Percentiles rank a stretch among this genome's conserved stretches.
phyloP scores from a whole-genome alignment of 768 basidiomycete species.

The Termitomyces sp. region DNA sequence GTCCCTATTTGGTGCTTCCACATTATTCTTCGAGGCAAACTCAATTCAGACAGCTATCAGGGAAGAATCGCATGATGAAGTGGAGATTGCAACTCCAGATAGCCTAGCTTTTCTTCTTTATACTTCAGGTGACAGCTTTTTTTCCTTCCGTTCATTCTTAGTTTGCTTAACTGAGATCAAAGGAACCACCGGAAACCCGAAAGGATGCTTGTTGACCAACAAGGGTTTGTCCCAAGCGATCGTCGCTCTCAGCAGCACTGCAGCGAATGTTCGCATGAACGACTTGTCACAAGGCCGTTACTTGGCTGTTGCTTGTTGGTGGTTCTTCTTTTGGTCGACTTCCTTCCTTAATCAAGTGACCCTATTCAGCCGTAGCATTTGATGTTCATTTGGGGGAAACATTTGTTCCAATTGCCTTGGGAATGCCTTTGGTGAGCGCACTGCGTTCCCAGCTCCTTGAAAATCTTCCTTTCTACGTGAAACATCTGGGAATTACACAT shows the following conservation, averaged over 20 bases:
- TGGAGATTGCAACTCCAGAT: slow-evolving; percentile 27
- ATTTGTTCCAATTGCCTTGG: slow-evolving; percentile 36
- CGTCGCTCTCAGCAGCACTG: slow-evolving; percentile 29
- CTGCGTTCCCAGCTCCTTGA: slow-evolving; percentile 43
- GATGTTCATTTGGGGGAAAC: slow-evolving; percentile 49
- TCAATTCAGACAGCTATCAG: slow-evolving; percentile 25
- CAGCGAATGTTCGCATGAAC: slow-evolving; percentile 27
- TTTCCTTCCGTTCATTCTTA: background rate
- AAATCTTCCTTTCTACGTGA: slow-evolving; percentile 35
- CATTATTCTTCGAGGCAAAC: slow-evolving; percentile 24
- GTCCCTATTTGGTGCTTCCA: slow-evolving; percentile 22
- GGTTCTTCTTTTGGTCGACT: background rate
- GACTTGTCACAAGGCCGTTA: slow-evolving; percentile 37
- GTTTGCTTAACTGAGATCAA: background rate
- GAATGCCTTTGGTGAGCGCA: slow-evolving; percentile 43
- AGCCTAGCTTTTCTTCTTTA: slow-evolving; percentile 44
- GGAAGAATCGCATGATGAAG: slow-evolving; percentile 23
- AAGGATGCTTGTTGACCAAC: slow-evolving; percentile 43
- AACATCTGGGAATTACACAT: slow-evolving; percentile 39
- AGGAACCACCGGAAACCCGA: slow-evolving; percentile 52
- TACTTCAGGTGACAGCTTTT: slow-evolving; percentile 37
- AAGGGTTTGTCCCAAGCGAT: slow-evolving; percentile 29
- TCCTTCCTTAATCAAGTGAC: slow-evolving; percentile 4
- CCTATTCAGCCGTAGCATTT: slow-evolving; percentile 42
- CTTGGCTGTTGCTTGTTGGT: slow-evolving; percentile 38